phyloP scores from a whole-genome alignment of 2,329 filamentous ascomycete genomes.

The Bipolaris bicolor region DNA sequence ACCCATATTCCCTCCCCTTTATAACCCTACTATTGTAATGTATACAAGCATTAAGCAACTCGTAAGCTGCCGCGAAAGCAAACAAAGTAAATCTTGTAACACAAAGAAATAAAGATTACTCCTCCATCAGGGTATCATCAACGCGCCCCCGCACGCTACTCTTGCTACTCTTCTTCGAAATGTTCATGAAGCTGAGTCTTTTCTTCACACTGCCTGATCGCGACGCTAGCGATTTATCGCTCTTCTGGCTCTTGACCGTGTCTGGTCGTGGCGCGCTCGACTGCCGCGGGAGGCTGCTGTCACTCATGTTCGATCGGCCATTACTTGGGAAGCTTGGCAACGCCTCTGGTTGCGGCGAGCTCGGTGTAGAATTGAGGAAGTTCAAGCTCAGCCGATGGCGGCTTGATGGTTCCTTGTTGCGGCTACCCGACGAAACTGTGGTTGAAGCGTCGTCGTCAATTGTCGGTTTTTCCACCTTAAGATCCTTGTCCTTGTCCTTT shows the following conservation, averaged over 20 bases:
- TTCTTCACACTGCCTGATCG: slow-evolving; percentile 70
- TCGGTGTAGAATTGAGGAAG: slow-evolving; percentile 35
- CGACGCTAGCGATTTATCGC: slow-evolving; percentile 50
- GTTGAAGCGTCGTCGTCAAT: slow-evolving; percentile 34
- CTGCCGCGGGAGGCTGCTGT: slow-evolving; percentile 26
- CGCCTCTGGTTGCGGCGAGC: slow-evolving; percentile 39
- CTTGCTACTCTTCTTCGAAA: slow-evolving; percentile 72
- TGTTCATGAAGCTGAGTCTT: slow-evolving; percentile 76
- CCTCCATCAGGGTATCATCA: slow-evolving; percentile 43
- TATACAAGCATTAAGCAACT: slow-evolving; percentile 20
- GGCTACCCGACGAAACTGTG: slow-evolving; percentile 35
- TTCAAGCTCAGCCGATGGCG: slow-evolving; percentile 39
- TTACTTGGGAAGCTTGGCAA: slow-evolving; percentile 31
- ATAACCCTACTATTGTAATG: slow-evolving; percentile 8
- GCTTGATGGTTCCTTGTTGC: slow-evolving; percentile 39
- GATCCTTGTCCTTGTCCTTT: slow-evolving; percentile 15
- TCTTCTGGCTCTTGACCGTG: slow-evolving; percentile 50
- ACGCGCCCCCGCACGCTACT: slow-evolving; percentile 49
- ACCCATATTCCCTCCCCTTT: background rate
- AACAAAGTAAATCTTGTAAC: background rate
- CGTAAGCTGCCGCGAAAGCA: slow-evolving; percentile 12
- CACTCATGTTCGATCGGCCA: slow-evolving; percentile 24
- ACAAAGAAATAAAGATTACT: slow-evolving; percentile 26
- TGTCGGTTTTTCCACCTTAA: slow-evolving; percentile 24
- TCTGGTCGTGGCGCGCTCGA: slow-evolving; percentile 30